Conservation (phyloP, 495 filamentous ascomycete genomes). For the Glarea lozoyensis region DNA sequence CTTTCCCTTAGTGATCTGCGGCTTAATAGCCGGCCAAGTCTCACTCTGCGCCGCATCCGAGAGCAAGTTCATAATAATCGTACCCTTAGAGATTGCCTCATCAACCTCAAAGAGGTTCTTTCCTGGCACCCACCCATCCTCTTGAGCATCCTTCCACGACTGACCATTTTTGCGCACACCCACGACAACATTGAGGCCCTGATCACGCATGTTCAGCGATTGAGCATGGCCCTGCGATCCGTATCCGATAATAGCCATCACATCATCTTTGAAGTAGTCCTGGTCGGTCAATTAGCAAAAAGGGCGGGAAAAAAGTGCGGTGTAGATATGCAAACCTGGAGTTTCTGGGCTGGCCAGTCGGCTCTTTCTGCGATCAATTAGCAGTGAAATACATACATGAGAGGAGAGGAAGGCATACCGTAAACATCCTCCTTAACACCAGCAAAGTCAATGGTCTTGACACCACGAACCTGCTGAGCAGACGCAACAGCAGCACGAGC, state of each 20-base stretch:
- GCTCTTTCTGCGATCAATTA: conserved; percentile 61
- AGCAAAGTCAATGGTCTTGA: conserved; percentile 93
- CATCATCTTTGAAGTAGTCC: conserved; percentile 99
- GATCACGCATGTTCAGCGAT: conserved; percentile 97
- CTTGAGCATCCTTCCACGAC: conserved; percentile 93
- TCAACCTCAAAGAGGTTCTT: conserved; percentile 97
- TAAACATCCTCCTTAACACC: conserved; percentile 88
- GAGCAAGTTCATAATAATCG: conserved; percentile 98
- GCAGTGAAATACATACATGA: conserved; percentile 2
- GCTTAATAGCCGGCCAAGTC: conserved; percentile 98
- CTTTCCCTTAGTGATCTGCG: conserved; percentile 96
- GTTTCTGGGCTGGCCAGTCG: conserved; percentile 97
- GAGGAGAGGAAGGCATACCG: conserved; percentile 40
- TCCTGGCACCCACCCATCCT: conserved; percentile 96
- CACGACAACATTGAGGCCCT: conserved; percentile 96
- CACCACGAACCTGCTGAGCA: conserved; percentile 61
- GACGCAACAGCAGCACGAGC: conserved; percentile 40
- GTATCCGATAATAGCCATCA: conserved; percentile 97
- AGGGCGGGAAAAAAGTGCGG: conserved; percentile 3
- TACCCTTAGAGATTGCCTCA: conserved; percentile 87
- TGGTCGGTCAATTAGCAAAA: conserved; percentile 27
- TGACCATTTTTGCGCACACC: conserved; percentile 96
- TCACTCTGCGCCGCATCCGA: conserved; percentile 94
- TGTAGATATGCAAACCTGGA: conserved; percentile 53
- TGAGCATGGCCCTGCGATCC: conserved; percentile 97